These are phyloP conservation scores for Colletotrichum navitas DNA, from an alignment of 2,329 filamentous ascomycete genomes.

Conservation along the genomic window DNA sequence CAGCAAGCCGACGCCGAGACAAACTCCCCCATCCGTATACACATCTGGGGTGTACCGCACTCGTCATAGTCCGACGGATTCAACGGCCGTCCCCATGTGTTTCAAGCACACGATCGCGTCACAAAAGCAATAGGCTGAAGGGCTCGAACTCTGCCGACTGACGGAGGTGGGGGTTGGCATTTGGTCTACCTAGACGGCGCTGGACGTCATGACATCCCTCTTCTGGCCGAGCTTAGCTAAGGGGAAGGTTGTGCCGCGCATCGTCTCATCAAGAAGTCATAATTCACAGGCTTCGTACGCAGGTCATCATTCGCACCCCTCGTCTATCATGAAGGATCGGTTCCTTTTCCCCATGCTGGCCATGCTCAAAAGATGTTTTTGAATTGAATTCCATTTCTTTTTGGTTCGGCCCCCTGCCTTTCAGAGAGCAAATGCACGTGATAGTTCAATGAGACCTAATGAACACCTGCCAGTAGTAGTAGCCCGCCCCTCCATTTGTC, in stretches of 20 bases:
- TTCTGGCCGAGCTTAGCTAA: constrained; percentile 16
- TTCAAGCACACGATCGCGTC: neutral
- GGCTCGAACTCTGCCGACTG: neutral
- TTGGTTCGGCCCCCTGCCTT: constrained; percentile 53
- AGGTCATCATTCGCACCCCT: constrained; percentile 32
- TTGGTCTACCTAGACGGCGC: constrained; percentile 15
- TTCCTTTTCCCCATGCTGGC: constrained; percentile 24
- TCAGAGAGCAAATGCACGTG: constrained; percentile 69
- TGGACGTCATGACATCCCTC: constrained; percentile 21
- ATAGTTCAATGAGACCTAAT: constrained; percentile 72
- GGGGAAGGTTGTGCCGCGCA: neutral
- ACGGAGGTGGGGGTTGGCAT: constrained; percentile 16
- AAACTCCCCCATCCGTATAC: no score
- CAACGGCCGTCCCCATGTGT: neutral
- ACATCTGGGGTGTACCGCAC: neutral
- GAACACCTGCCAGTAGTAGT: constrained; percentile 65
- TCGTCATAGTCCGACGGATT: neutral
- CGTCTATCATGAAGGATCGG: constrained; percentile 30
- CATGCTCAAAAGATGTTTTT: constrained; percentile 45
- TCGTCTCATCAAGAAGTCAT: constrained; percentile 39
- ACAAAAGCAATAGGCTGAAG: neutral
- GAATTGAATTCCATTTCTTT: constrained; percentile 52
- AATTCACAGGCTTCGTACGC: constrained; percentile 40
- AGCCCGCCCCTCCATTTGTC: constrained; percentile 57
- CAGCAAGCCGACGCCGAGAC: neutral